Evolutionary conservation across 164 flowering plant genomes (phyloP).

Genomic region (Liquidambar formosana): DNA sequence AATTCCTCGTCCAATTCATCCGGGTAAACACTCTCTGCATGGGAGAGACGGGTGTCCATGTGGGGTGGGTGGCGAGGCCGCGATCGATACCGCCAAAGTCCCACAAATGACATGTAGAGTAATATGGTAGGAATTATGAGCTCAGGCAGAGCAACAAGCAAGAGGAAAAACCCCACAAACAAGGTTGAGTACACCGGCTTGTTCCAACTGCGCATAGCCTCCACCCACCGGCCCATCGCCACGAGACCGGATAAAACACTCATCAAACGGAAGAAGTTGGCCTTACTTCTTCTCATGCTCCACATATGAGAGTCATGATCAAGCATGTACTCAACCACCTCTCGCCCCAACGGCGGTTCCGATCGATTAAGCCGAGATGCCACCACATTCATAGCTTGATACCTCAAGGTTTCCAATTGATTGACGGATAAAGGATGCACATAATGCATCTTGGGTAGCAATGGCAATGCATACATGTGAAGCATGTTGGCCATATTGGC

Average conservation of each 20-base stretch:
- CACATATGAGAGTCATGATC: slow-evolving; percentile 68
- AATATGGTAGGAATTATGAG: slow-evolving; percentile 48
- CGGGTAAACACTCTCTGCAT: slow-evolving; percentile 52
- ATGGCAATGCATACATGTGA: slow-evolving; percentile 49
- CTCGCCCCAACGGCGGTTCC: slow-evolving; percentile 60
- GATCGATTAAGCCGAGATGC: slow-evolving; percentile 50
- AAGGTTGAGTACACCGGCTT: slow-evolving; percentile 45
- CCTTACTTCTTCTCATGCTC: slow-evolving; percentile 79
- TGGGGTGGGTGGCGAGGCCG: slow-evolving; percentile 59
- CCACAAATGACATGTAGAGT: slow-evolving; percentile 38
- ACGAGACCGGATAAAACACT: slow-evolving; percentile 44
- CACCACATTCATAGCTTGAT: slow-evolving; percentile 57
- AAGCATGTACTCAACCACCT: slow-evolving; percentile 74
- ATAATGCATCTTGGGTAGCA: slow-evolving; percentile 71
- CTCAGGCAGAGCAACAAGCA: slow-evolving; percentile 50
- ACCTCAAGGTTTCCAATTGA: slow-evolving; percentile 48
- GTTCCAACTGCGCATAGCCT: slow-evolving; percentile 44
- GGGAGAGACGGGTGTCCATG: slow-evolving; percentile 62
- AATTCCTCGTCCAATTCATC: slow-evolving; percentile 73
- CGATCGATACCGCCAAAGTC: slow-evolving; percentile 49
- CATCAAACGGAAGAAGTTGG: slow-evolving; percentile 55
- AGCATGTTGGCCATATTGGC: slow-evolving; percentile 52
- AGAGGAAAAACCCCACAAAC: slow-evolving; percentile 27
- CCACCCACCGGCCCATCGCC: slow-evolving; percentile 33
- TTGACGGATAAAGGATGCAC: slow-evolving; percentile 51